phyloP scores from a whole-genome alignment of 805 yeast species.

The Pichia manshurica region DNA sequence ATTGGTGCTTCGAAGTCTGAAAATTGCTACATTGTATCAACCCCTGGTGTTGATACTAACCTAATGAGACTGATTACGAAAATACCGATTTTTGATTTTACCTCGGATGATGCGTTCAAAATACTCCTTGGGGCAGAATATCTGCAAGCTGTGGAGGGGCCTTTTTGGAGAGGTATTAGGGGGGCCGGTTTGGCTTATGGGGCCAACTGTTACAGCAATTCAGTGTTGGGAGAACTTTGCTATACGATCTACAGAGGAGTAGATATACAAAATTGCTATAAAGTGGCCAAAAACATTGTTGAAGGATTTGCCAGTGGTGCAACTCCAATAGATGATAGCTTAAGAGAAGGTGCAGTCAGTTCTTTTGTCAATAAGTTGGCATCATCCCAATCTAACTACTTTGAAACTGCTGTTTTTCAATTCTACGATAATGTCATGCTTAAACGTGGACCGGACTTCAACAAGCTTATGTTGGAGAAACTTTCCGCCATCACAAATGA shows the following conservation, averaged over 20 bases:
- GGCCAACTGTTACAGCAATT: constrained; percentile 51
- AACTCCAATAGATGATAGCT: constrained; percentile 47
- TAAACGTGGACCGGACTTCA: constrained; percentile 66
- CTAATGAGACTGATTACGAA: constrained; percentile 55
- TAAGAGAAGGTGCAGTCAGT: constrained; percentile 69
- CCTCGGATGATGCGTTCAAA: constrained; percentile 58
- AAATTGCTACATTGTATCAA: constrained; percentile 57
- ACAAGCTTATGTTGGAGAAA: constrained; percentile 44
- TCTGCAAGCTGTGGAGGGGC: constrained; percentile 88
- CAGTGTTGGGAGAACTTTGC: constrained; percentile 62
- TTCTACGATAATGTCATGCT: constrained; percentile 61
- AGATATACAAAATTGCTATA: constrained; percentile 59
- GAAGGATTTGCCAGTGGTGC: constrained; percentile 52
- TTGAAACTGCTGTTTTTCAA: constrained; percentile 59
- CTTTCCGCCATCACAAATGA: constrained; percentile 48
- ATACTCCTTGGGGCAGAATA: constrained; percentile 69
- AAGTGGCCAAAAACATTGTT: constrained; percentile 61
- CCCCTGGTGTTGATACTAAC: constrained; percentile 83
- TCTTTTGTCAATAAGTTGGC: constrained; percentile 71
- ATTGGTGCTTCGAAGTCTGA: constrained; percentile 48
- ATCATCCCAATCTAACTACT: constrained; percentile 55
- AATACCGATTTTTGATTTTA: constrained; percentile 48
- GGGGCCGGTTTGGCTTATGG: constrained; percentile 95
- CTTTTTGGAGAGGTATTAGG: constrained; percentile 92
- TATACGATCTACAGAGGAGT: constrained; percentile 77